Conservation (phyloP, 1,284 basidiomycete species). For the Filobasidium uniguttulatum region DNA sequence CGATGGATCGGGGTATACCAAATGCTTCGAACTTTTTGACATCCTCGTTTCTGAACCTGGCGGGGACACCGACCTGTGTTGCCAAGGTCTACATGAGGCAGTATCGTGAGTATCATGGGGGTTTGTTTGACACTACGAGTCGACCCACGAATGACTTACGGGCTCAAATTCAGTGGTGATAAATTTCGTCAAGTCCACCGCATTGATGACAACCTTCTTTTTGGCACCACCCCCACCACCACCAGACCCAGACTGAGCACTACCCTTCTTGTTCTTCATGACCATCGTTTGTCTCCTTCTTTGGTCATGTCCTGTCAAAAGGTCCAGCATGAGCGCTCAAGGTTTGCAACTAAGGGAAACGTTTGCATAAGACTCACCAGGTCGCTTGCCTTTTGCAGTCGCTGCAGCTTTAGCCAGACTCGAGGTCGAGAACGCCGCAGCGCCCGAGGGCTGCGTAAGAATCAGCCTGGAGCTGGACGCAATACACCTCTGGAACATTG, state of each 20-base stretch:
- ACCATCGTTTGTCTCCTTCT: background rate
- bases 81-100: constrained; percentile 1
- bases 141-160: constrained; percentile 19
- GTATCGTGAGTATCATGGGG: too few species aligned
- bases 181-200: constrained; percentile 20
- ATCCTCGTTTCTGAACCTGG: constrained; percentile 21
- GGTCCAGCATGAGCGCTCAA: background rate
- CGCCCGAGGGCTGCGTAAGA: background rate
- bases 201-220: constrained; percentile 21
- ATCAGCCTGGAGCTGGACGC: constrained; percentile 1
- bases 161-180: constrained; percentile 17
- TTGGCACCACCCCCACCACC: constrained; percentile 1
- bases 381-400: constrained; percentile 13
- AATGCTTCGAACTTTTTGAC: constrained; percentile 24
- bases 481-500: constrained; percentile 9
- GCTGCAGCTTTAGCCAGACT: constrained; percentile 6
- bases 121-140: too few species aligned
- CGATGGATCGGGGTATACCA: constrained; percentile 27
- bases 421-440: constrained; percentile 3
- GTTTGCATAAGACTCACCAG: constrained; percentile 3
- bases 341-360: background rate
- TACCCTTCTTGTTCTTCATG: constrained; percentile 6
- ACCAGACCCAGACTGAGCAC: constrained; percentile 1
- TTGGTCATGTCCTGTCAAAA: background rate
- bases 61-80: constrained; percentile 23